These are phyloP conservation scores for Effrenium voratum DNA, from an alignment of 73 alveolate species.

Conservation along the genomic window DNA sequence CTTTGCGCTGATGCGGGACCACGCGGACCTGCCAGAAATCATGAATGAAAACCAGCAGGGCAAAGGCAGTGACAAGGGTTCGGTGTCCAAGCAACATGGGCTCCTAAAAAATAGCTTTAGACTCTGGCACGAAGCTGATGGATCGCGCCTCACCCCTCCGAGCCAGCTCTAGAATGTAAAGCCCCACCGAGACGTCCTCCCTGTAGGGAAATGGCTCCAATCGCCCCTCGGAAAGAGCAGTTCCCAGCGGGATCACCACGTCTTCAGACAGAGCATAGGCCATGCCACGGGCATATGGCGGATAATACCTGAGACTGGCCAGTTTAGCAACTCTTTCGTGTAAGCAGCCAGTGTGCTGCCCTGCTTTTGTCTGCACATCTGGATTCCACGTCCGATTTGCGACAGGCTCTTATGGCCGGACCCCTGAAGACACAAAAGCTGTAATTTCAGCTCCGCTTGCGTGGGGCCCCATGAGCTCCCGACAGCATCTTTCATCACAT, in stretches of 20 bases:
- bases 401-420: no score
- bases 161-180: constrained; percentile 64
- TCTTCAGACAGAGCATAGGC: constrained; percentile 85
- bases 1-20: constrained; percentile 89
- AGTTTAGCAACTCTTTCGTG: background rate
- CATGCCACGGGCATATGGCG: constrained; percentile 92
- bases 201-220: constrained; percentile 84
- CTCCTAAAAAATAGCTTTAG: background rate
- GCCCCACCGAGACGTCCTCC: constrained; percentile 85
- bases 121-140: background rate
- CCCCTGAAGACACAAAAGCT: background rate
- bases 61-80: background rate
- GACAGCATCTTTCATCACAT: no score
- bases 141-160: constrained; percentile 17
- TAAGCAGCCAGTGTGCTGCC: background rate
- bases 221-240: constrained; percentile 52
- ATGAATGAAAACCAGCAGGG: background rate
- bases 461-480: background rate
- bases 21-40: constrained; percentile 68
- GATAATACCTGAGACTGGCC: constrained; percentile 29
- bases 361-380: background rate
- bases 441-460: background rate
- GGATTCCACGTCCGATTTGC: no score
- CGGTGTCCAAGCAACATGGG: background rate
- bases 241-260: constrained; percentile 78